Evolutionary conservation across 306 rosid species (phyloP).

Genomic region (Vigna reflexopilosa): DNA sequence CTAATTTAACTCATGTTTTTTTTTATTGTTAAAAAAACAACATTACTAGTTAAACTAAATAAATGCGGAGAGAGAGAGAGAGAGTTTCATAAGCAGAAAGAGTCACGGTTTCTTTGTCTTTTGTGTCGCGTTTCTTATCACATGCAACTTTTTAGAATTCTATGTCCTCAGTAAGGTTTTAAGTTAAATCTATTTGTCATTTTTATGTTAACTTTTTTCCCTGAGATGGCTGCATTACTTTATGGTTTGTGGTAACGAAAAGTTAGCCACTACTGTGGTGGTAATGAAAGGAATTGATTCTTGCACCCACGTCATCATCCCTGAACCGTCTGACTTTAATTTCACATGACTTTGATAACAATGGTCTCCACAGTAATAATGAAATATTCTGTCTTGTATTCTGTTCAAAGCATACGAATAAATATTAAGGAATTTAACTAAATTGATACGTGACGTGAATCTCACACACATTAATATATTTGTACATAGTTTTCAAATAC

Average conservation of each 20-base stretch:
- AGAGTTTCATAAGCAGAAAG: not conserved
- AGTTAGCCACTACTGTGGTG: slow-evolving; percentile 43
- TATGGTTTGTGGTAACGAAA: slow-evolving; percentile 39
- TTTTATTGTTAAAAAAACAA: not conserved
- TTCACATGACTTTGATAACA: slow-evolving; percentile 31
- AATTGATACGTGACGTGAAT: too few relatives aligned
- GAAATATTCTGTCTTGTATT: too few relatives aligned
- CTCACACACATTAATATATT: too few relatives aligned
- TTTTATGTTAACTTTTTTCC: slow-evolving; percentile 9
- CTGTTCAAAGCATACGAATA: too few relatives aligned
- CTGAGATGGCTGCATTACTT: slow-evolving; percentile 20
- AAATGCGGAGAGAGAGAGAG: not conserved
- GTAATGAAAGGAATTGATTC: slow-evolving; percentile 44
- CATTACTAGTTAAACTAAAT: not conserved
- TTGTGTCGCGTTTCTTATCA: slow-evolving; percentile 40
- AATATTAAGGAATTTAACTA: too few relatives aligned
- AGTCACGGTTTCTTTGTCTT: slow-evolving; percentile 55
- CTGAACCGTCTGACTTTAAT: not conserved
- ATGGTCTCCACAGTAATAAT: too few relatives aligned
- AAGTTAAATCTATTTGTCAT: not conserved
- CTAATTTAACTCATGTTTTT: not conserved
- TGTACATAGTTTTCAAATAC: not conserved
- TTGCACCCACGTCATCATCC: slow-evolving; percentile 1
- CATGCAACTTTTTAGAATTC: slow-evolving; percentile 44
- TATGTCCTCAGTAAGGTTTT: slow-evolving; percentile 16